These are phyloP conservation scores for Solanum virginianum DNA, from an alignment of 257 asterid genomes.

Conservation along the genomic window DNA sequence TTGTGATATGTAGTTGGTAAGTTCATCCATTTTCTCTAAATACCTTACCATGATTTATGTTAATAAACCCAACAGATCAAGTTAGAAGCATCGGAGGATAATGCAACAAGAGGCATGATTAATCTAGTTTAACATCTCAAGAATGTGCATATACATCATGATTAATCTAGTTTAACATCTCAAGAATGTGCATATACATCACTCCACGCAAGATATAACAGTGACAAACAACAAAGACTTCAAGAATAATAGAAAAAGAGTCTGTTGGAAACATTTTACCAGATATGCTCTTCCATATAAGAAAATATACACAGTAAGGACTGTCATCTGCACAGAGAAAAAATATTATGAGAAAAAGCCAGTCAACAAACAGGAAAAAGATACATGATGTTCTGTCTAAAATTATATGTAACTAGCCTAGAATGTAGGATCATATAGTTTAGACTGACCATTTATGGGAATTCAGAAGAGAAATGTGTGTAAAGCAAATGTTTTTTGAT, in stretches of 20 bases:
- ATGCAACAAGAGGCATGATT: not conserved
- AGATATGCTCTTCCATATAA: slow-evolving; percentile 93
- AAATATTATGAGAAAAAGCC: not conserved
- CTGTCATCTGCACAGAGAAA: slow-evolving; percentile 80
- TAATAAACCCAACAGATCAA: not conserved
- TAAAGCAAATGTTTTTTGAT: not conserved
- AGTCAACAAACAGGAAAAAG: not conserved
- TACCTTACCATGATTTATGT: not conserved
- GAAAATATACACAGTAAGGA: slow-evolving; percentile 80
- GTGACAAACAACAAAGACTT: not conserved
- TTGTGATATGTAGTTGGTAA: not conserved
- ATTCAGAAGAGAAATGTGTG: not conserved
- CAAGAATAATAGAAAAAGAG: not conserved
- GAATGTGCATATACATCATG: not conserved
- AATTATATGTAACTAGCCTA: not conserved
- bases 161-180: not conserved
- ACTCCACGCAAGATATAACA: not conserved
- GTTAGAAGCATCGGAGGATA: not conserved
- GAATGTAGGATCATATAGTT: not conserved
- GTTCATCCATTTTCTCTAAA: not conserved
- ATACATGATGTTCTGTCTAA: not conserved
- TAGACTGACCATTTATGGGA: not conserved
- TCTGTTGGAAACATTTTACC: slow-evolving; percentile 41
- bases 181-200: not conserved
- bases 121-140: not conserved